These are phyloP conservation scores for Eucalyptus pauciflora DNA, from an alignment of 345 rosid genomes.

Conservation along the genomic window DNA sequence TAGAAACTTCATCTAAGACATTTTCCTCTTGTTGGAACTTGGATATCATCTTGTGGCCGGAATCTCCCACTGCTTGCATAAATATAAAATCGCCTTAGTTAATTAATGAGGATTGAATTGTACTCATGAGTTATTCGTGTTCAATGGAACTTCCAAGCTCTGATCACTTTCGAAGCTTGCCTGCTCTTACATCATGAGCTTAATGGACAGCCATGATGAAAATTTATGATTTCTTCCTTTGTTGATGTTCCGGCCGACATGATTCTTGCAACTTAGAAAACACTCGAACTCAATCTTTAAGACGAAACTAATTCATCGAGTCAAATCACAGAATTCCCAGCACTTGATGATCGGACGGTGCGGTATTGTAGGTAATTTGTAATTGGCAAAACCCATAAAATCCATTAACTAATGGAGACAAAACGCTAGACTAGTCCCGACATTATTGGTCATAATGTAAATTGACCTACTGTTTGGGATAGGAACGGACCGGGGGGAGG, in stretches of 20 bases:
- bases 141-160: background rate
- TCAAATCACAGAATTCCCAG: background rate
- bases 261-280: background rate
- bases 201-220: background rate
- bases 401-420: background rate
- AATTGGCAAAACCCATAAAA: background rate
- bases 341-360: background rate
- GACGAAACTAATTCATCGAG: background rate
- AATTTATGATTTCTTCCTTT: background rate
- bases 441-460: background rate
- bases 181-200: background rate
- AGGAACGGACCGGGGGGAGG: background rate
- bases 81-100: background rate
- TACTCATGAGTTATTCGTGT: background rate
- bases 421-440: background rate
- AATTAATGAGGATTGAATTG: background rate
- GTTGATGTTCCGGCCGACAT: background rate
- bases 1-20: background rate
- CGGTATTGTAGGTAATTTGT: background rate
- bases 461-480: background rate
- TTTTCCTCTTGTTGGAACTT: background rate
- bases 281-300: background rate
- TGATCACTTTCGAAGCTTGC: background rate
- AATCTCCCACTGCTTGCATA: background rate
- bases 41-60: background rate